Conservation (phyloP, 345 rosid species). For the Theobroma cacao region DNA sequence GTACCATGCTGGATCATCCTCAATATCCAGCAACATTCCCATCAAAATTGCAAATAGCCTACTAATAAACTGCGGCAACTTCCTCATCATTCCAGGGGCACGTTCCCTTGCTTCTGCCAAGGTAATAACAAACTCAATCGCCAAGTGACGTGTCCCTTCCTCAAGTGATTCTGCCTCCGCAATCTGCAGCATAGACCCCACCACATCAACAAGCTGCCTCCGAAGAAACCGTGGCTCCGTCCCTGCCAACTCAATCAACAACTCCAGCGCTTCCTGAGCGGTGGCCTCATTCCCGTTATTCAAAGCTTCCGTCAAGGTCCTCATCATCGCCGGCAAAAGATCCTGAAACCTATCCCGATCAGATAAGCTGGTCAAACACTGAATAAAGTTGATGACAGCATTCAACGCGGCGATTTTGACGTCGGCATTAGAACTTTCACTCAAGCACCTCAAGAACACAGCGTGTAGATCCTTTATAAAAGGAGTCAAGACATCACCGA, state of each 20-base stretch:
- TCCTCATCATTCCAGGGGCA: conserved; percentile 99
- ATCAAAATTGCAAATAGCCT: conserved; percentile 83
- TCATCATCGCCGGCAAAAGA: conserved; percentile 88
- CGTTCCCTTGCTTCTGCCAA: conserved; percentile 96
- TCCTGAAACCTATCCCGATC: conserved; percentile 98
- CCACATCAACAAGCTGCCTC: conserved; percentile 88
- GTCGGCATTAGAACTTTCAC: conserved; percentile 54
- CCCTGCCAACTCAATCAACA: conserved; percentile 94
- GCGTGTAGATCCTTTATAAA: conserved; percentile 80
- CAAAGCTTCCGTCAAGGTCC: conserved; percentile 85
- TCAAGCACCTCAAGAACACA: conserved; percentile 75
- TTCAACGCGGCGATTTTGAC: conserved; percentile 94
- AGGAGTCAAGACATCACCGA: conserved; percentile 79
- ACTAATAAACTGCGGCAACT: conserved; percentile 90
- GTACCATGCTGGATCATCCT: conserved; percentile 95
- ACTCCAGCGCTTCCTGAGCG: conserved; percentile 93
- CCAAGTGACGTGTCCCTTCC: conserved; percentile 90
- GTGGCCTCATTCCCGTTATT: conserved; percentile 91
- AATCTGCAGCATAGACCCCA: conserved; percentile 92
- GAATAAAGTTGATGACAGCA: conserved; percentile 91
- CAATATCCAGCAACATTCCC: conserved; percentile 88
- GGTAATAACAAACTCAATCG: conserved; percentile 91
- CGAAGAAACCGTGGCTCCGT: conserved; percentile 89
- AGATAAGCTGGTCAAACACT: conserved; percentile 61
- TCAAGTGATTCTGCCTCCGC: conserved; percentile 93